Evolutionary conservation across 108 stramenopile genomes (phyloP).

Genomic region (Nitzschia palea): DNA sequence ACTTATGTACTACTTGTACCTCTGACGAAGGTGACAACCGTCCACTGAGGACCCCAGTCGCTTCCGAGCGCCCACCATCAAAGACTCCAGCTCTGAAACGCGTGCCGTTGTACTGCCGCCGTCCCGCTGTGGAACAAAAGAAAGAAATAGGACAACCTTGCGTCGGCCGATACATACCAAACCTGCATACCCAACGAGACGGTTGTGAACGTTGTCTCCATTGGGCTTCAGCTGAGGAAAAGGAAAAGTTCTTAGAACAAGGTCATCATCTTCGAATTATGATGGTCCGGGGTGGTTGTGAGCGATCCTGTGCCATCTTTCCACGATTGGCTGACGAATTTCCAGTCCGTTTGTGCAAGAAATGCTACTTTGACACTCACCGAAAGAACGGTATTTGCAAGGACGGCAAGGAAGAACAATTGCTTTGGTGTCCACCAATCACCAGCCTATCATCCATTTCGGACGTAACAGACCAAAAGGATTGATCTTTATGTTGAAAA

Average conservation of each 20-base stretch:
- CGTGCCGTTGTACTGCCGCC: conserved; percentile 12
- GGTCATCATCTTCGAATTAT: conserved; percentile 31
- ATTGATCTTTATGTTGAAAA: too few relatives aligned
- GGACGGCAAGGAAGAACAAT: not conserved
- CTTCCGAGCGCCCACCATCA: not conserved
- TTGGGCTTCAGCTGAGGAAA: conserved; percentile 20
- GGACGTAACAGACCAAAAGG: too few relatives aligned
- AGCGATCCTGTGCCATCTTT: conserved; percentile 16
- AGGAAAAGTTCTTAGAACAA: not conserved
- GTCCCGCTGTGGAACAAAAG: not conserved
- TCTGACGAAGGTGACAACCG: not conserved
- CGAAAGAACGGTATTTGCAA: not conserved
- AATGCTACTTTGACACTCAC: conserved; percentile 22
- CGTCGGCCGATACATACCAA: conserved; percentile 6
- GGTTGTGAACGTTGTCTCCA: conserved; percentile 32
- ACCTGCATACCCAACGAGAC: conserved; percentile 15
- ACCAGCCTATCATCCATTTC: too few relatives aligned
- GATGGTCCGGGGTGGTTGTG: conserved; percentile 27
- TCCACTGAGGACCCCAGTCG: not conserved
- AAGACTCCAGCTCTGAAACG: not conserved
- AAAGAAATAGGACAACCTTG: conserved; percentile 5
- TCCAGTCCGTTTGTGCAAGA: conserved; percentile 15
- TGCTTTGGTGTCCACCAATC: too few relatives aligned
- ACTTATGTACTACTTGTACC: too few relatives aligned
- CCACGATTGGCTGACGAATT: conserved; percentile 17